Base-by-base conservation (phyloP, 768 basidiomycete species). In the Amanita pallidorosea region DNA sequence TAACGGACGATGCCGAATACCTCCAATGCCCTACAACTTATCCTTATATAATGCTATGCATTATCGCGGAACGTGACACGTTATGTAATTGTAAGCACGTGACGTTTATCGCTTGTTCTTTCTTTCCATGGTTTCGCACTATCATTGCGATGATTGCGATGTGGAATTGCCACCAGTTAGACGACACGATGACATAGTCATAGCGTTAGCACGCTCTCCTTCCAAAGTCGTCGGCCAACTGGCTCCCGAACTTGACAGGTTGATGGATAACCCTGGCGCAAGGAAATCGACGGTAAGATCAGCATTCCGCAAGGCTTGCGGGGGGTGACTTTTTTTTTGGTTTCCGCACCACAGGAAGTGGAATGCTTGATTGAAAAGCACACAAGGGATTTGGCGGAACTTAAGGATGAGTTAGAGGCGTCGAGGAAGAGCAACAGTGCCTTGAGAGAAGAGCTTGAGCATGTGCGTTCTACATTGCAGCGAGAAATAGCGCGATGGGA, bases 291-390 rank as follows among this genome's bases (percentile, higher is more conserved):
- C 36, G n/a, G n/a, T n/a, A n/a, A 37, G 36, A 18, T 37, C 9
- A 37, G 5, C 9, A n/a, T 37, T 37, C 31, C 31, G 3, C 12
- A 33, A 33, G 31, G 31, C 31, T 33, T 33, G 2, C 31, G 6
- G n/a, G n/a, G 31, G 9, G 15, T 17, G 3, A 8, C 5, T 23
- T 4, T 27, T 9, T n/a, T 59, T 64, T 65, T 49, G 64, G 71
- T 51, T 63, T 75, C 15, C 75, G 75, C 56, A 75, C 74, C 22
- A 67, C 67, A 62, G 29, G 69, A 69, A 22, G 50, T 68, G 23
- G 65, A 67, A 47, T 62, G 61, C 47, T 62, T 67, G 49, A 58
- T 61, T 13, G 56, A 64, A 17, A 59, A 64, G 35, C 64, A 64
- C 46, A 59, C 65, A 35, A 61, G 62, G 5, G 68, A 73, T 45